phyloP scores from a whole-genome alignment of 2,329 filamentous ascomycete genomes.

The Ambrosiella cleistominuta region DNA sequence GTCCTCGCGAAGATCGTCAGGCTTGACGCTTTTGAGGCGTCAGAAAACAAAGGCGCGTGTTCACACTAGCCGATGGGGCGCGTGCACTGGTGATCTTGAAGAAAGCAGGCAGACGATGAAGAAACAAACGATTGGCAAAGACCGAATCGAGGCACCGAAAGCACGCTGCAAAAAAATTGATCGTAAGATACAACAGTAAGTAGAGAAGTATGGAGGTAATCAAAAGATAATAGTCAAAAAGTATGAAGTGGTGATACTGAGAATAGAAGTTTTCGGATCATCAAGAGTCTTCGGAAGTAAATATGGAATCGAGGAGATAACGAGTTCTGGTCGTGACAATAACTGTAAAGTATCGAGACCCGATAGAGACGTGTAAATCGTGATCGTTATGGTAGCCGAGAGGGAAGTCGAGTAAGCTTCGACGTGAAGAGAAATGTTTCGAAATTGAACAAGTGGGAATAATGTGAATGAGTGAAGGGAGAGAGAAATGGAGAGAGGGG shows the following conservation, averaged over 20 bases:
- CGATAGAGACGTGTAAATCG: not conserved
- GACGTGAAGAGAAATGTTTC: not conserved
- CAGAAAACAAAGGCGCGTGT: not conserved
- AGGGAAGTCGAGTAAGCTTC: not conserved
- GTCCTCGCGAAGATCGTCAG: not conserved
- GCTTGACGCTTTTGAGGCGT: not conserved
- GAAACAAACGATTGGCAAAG: not conserved
- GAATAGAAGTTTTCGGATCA: too few species aligned
- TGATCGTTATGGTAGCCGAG: not conserved
- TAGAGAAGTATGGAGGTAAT: not conserved
- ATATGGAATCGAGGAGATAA: too few species aligned
- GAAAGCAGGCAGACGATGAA: not conserved
- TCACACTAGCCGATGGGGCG: not conserved
- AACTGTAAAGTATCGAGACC: not conserved
- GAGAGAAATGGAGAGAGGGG: not conserved
- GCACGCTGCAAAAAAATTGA: not conserved
- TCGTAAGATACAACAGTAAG: not conserved
- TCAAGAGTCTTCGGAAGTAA: too few species aligned
- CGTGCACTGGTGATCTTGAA: not conserved
- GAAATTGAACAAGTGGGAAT: not conserved
- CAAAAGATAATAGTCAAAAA: not conserved
- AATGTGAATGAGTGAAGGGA: slow-evolving; percentile 1
- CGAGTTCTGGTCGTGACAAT: too few species aligned
- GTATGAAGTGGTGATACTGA: too few species aligned
- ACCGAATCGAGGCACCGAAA: not conserved